phyloP scores from a whole-genome alignment of 2,329 filamentous ascomycete species.

The Teratosphaeria viscida region DNA sequence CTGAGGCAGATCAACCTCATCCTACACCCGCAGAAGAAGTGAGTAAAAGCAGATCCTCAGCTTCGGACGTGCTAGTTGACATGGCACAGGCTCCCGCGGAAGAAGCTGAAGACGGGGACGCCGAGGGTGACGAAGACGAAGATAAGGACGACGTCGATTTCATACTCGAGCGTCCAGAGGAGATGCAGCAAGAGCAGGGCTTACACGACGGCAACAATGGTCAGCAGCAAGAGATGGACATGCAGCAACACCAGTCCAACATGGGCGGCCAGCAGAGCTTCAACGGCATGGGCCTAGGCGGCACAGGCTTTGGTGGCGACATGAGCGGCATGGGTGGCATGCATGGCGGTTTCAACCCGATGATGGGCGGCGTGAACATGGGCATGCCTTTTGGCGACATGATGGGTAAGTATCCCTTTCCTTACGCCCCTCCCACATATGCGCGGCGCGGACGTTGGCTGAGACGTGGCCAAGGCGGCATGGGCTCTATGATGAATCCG shows the following conservation, averaged over 20 bases:
- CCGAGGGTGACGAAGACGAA: conserved; percentile 9
- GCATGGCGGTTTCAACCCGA: conserved; percentile 57
- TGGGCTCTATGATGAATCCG: neutral
- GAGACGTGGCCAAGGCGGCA: conserved; percentile 4
- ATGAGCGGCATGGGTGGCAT: conserved; percentile 21
- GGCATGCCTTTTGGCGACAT: conserved; percentile 46
- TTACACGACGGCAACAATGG: neutral
- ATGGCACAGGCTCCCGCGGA: conserved; percentile 14
- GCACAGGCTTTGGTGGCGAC: conserved; percentile 13
- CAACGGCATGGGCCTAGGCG: conserved; percentile 14
- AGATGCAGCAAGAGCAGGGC: conserved; percentile 7
- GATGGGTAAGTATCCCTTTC: conserved; percentile 62
- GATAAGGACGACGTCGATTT: conserved; percentile 10
- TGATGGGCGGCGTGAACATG: conserved; percentile 49
- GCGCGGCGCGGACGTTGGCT: conserved; percentile 16
- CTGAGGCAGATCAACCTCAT: neutral
- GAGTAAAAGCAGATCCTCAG: neutral
- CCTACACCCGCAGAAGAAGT: neutral
- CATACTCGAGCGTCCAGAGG: conserved; percentile 20
- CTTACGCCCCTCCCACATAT: neutral
- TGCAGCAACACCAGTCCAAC: conserved; percentile 10
- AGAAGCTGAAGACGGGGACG: conserved; percentile 15
- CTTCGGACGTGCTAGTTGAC: neutral
- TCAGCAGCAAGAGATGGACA: neutral
- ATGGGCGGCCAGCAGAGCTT: conserved; percentile 10